Conservation (phyloP, 2,329 filamentous ascomycete species). For the Aspergillus sp. region DNA sequence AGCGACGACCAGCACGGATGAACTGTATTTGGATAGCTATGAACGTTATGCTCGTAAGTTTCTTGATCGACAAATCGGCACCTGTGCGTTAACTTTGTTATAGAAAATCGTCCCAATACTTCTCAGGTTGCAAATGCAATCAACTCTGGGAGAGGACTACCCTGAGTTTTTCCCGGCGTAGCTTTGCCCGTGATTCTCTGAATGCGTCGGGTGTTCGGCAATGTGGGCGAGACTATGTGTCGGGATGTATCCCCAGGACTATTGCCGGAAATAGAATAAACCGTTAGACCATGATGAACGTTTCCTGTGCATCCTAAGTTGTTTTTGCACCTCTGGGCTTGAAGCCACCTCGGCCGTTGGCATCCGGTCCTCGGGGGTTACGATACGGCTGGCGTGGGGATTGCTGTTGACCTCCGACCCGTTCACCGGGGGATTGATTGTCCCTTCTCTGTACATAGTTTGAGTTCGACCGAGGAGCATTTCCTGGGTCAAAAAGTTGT, state of each 20-base stretch:
- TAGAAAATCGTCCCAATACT: constrained; percentile 55
- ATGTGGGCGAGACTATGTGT: background rate
- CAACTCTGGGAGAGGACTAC: constrained; percentile 50
- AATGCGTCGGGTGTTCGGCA: background rate
- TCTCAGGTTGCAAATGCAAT: constrained; percentile 54
- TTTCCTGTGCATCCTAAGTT: constrained; percentile 7
- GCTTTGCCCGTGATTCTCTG: background rate
- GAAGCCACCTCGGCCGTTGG: constrained; percentile 68
- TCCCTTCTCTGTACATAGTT: constrained; percentile 40
- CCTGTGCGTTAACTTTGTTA: constrained; percentile 9
- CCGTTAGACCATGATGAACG: background rate
- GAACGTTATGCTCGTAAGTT: constrained; percentile 52
- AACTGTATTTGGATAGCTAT: constrained; percentile 63
- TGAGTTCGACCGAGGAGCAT: constrained; percentile 57
- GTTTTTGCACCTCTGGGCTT: constrained; percentile 56
- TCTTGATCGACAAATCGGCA: background rate
- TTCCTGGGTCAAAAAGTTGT: constrained; percentile 73
- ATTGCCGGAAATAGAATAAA: background rate
- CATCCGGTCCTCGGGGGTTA: constrained; percentile 70
- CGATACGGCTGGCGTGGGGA: constrained; percentile 57
- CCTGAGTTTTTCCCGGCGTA: constrained; percentile 24
- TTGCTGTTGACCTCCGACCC: constrained; percentile 24
- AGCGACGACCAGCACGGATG: constrained; percentile 60
- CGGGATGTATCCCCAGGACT: background rate
- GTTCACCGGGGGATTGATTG: constrained; percentile 29